phyloP scores from a whole-genome alignment of 345 rosid genomes.

The Eucalyptus pauciflora region DNA sequence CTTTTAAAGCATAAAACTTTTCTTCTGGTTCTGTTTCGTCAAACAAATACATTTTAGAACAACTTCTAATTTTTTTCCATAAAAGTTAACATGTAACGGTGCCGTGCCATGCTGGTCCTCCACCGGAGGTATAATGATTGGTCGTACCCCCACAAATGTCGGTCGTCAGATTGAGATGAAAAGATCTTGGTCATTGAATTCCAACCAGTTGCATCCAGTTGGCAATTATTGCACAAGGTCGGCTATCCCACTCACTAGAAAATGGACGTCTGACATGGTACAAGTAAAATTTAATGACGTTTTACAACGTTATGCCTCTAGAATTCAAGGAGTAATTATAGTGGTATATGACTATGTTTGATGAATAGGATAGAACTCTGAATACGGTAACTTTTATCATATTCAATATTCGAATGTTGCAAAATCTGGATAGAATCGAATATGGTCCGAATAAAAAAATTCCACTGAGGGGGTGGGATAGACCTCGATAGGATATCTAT shows the following conservation, averaged over 20 bases:
- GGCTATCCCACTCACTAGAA: background rate
- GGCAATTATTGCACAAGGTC: background rate
- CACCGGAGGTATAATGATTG: background rate
- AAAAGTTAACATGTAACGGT: background rate
- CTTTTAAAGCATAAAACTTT: background rate
- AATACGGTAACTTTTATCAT: background rate
- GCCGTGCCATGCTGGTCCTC: background rate
- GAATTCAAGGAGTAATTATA: rapidly evolving
- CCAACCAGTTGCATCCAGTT: background rate
- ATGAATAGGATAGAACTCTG: rapidly evolving
- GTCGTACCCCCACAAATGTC: background rate
- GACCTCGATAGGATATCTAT: no score
- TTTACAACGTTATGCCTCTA: background rate
- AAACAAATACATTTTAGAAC: background rate
- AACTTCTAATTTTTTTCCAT: background rate
- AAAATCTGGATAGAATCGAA: rapidly evolving
- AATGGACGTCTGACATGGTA: background rate
- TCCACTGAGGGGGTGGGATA: no score
- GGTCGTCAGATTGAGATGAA: background rate
- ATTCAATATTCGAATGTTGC: rapidly evolving
- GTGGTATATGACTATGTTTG: rapidly evolving
- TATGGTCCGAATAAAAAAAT: rapidly evolving
- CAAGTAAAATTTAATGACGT: background rate
- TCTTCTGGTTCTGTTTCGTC: background rate
- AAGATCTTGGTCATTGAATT: background rate